These are phyloP conservation scores for Podospora australis DNA, from an alignment of 495 filamentous ascomycete species.

Conservation along the genomic window DNA sequence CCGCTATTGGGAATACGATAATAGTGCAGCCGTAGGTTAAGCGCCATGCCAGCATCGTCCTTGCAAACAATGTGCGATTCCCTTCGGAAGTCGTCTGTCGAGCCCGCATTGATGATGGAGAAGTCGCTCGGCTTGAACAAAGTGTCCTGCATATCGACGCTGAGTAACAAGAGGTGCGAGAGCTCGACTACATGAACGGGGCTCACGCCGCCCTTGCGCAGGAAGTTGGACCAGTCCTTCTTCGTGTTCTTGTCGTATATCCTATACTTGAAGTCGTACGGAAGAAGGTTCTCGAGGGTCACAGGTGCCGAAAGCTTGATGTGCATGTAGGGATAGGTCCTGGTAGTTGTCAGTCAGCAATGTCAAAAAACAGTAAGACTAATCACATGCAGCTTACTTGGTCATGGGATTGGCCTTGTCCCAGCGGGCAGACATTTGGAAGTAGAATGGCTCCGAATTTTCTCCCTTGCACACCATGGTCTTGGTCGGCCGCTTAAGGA, in stretches of 20 bases:
- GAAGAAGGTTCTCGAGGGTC: slow-evolving; percentile 89
- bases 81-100: slow-evolving; percentile 78
- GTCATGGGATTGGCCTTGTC: slow-evolving; percentile 76
- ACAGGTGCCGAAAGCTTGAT: slow-evolving; percentile 84
- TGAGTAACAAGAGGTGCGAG: slow-evolving; percentile 85
- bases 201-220: slow-evolving; percentile 91
- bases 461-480: slow-evolving; percentile 85
- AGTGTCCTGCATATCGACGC: slow-evolving; percentile 93
- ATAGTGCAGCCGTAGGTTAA: slow-evolving; percentile 85
- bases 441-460: slow-evolving; percentile 83
- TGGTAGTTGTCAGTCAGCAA: slow-evolving; percentile 31
- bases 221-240: slow-evolving; percentile 98
- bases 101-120: slow-evolving; percentile 87
- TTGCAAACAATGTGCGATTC: slow-evolving; percentile 75
- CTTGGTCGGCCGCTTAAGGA: slow-evolving; percentile 73
- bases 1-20: slow-evolving; percentile 88
- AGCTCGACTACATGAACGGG: slow-evolving; percentile 95
- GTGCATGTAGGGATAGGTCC: slow-evolving; percentile 89
- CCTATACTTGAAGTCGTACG: slow-evolving; percentile 97
- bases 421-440: slow-evolving; percentile 82
- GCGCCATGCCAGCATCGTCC: slow-evolving; percentile 68
- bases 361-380: too few species aligned
- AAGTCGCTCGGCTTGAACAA: slow-evolving; percentile 93
- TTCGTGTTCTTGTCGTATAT: slow-evolving; percentile 97
- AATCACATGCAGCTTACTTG: slow-evolving; percentile 35